Evolutionary conservation across 2,329 filamentous ascomycete genomes (phyloP).

Genomic region (Knufia fluminis): DNA sequence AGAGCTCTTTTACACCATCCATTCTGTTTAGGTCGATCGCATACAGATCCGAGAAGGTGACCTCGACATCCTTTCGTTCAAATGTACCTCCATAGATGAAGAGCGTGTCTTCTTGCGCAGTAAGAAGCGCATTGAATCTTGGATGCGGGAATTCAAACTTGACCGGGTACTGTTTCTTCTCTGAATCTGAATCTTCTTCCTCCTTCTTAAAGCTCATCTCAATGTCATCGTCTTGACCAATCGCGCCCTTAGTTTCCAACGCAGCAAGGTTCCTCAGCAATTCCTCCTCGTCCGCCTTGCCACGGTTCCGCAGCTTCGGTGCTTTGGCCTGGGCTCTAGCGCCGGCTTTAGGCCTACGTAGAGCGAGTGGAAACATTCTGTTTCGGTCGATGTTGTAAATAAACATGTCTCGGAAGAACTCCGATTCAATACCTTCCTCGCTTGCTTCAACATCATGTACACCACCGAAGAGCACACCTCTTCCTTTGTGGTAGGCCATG

Average conservation of each 20-base stretch:
- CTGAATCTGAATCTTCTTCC: slow-evolving; percentile 43
- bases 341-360: slow-evolving; percentile 63
- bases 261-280: slow-evolving; percentile 77
- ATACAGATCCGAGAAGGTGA: slow-evolving; percentile 91
- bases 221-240: slow-evolving; percentile 43
- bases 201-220: slow-evolving; percentile 37
- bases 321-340: slow-evolving; percentile 42
- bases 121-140: slow-evolving; percentile 81
- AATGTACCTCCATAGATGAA: slow-evolving; percentile 95
- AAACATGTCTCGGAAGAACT: slow-evolving; percentile 88
- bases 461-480: slow-evolving; percentile 87
- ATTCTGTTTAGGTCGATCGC: slow-evolving; percentile 89
- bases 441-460: slow-evolving; percentile 87
- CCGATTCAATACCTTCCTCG: slow-evolving; percentile 91
- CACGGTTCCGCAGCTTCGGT: slow-evolving; percentile 52
- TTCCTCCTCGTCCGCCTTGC: slow-evolving; percentile 85
- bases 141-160: slow-evolving; percentile 78
- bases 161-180: slow-evolving; percentile 50
- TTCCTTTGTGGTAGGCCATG: slow-evolving; percentile 88
- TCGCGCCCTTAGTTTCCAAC: slow-evolving; percentile 63
- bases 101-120: slow-evolving; percentile 83
- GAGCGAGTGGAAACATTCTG: slow-evolving; percentile 74
- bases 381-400: slow-evolving; percentile 95
- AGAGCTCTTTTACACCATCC: slow-evolving; percentile 87
- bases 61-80: slow-evolving; percentile 90